These are phyloP conservation scores for Terana coerulea DNA, from an alignment of 768 basidiomycete species.

Conservation along the genomic window DNA sequence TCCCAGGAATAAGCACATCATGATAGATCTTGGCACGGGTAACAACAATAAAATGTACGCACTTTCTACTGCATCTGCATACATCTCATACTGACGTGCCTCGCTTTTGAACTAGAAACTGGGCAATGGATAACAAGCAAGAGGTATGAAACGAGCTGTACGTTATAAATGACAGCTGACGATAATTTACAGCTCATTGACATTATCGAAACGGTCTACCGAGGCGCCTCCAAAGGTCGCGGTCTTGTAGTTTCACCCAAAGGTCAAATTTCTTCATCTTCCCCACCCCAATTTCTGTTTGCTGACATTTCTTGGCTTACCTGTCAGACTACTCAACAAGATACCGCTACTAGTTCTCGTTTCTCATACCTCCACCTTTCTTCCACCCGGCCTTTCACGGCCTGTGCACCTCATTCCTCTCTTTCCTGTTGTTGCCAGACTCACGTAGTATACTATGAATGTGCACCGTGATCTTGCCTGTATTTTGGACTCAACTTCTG, in stretches of 20 bases:
- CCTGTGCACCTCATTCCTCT: too few species aligned
- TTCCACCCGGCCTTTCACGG: too few species aligned
- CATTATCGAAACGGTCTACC: constrained; percentile 96
- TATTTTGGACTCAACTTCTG: too few species aligned
- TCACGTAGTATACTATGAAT: too few species aligned
- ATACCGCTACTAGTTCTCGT: constrained; percentile 62
- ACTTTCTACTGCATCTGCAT: background rate
- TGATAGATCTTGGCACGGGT: constrained; percentile 99
- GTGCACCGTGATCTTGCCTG: too few species aligned
- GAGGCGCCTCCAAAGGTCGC: constrained; percentile 95
- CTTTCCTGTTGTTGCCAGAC: too few species aligned
- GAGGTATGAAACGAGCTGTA: too few species aligned
- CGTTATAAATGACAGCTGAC: too few species aligned
- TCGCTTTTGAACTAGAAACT: constrained; percentile 59
- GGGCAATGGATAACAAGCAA: constrained; percentile 57
- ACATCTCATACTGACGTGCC: background rate
- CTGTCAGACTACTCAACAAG: constrained; percentile 74
- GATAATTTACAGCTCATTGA: constrained; percentile 72
- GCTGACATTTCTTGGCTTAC: background rate
- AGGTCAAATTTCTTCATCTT: constrained; percentile 42
- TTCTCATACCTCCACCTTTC: too few species aligned
- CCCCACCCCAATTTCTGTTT: constrained; percentile 3
- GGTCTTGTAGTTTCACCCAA: constrained; percentile 97
- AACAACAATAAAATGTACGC: constrained; percentile 99
- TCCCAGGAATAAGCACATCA: constrained; percentile 93